These are phyloP conservation scores for Zygnema cylindricum DNA, from an alignment of 139 green algal species.

Conservation along the genomic window DNA sequence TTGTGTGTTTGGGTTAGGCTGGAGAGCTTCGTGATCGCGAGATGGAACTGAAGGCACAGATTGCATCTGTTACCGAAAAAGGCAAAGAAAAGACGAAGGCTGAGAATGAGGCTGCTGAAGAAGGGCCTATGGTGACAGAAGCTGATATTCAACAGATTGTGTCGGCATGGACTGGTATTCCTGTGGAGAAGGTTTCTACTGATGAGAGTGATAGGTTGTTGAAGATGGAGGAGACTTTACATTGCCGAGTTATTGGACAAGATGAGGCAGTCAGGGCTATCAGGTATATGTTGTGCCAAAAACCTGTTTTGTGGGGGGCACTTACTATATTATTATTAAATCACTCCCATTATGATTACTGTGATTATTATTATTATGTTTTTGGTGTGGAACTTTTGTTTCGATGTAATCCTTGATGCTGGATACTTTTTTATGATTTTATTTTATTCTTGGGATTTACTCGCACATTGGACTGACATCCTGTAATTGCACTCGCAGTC, in stretches of 20 bases:
- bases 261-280: conserved; percentile 88
- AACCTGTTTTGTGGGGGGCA: no score
- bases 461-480: no score
- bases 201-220: conserved; percentile 95
- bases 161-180: conserved; percentile 83
- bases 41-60: conserved; percentile 97
- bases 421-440: no score
- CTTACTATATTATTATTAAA: no score
- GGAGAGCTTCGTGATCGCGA: conserved; percentile 92
- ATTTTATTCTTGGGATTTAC: no score
- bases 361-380: no score
- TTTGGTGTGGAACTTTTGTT: no score
- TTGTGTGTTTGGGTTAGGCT: conserved; percentile 65
- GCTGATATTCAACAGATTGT: conserved; percentile 97
- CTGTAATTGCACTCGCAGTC: conserved; percentile 59
- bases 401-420: no score
- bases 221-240: conserved; percentile 98
- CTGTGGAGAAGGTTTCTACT: conserved; percentile 86
- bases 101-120: conserved; percentile 80
- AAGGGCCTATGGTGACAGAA: conserved; percentile 82
- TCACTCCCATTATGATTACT: no score
- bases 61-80: conserved; percentile 75
- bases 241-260: conserved; percentile 94
- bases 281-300: no score
- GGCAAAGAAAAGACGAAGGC: conserved; percentile 75